phyloP scores from a whole-genome alignment of 352 stramenopile genomes.

The Phytophthora megakarya region DNA sequence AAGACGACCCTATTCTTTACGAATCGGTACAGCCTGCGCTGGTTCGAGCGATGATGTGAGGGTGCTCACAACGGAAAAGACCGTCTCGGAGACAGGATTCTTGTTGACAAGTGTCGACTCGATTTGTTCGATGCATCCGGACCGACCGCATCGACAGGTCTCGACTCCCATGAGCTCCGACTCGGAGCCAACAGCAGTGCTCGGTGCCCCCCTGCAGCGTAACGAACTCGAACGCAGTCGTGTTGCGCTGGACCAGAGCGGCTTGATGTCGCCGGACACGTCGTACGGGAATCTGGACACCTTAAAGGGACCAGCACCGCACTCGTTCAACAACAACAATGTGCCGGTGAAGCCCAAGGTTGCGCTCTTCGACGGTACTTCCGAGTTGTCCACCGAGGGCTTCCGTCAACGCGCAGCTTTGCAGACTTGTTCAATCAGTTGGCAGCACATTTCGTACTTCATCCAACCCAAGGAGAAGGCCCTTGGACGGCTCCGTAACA shows the following conservation, averaged over 20 bases:
- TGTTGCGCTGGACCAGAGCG: slow-evolving; percentile 13
- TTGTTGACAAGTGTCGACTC: slow-evolving; percentile 16
- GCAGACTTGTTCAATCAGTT: slow-evolving; percentile 65
- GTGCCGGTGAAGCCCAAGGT: slow-evolving; percentile 37
- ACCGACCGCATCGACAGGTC: slow-evolving; percentile 26
- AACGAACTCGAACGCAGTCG: slow-evolving; percentile 34
- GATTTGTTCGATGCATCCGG: slow-evolving; percentile 17
- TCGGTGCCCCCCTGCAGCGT: slow-evolving; percentile 29
- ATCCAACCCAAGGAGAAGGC: slow-evolving; percentile 43
- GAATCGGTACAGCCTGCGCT: background rate
- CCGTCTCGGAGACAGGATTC: slow-evolving; percentile 18
- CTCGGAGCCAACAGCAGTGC: slow-evolving; percentile 36
- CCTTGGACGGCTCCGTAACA: slow-evolving; percentile 20
- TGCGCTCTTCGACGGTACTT: slow-evolving; percentile 39
- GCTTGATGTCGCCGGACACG: slow-evolving; percentile 28
- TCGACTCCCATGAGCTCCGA: slow-evolving; percentile 32
- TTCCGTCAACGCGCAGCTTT: slow-evolving; percentile 35
- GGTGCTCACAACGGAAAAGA: slow-evolving; percentile 34
- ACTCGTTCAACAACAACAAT: slow-evolving; percentile 36
- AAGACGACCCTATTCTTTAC: slow-evolving; percentile 28
- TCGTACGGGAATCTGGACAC: slow-evolving; percentile 37
- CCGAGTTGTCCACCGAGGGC: slow-evolving; percentile 38
- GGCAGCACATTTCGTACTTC: slow-evolving; percentile 68
- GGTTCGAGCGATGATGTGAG: slow-evolving; percentile 17
- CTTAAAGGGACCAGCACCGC: slow-evolving; percentile 22